A percentile compares a stretch with the other conserved stretches of the same genome.
Evolutionary conservation across 208 protist species (phyloP).

Genomic region (Porcisia hertigi): DNA sequence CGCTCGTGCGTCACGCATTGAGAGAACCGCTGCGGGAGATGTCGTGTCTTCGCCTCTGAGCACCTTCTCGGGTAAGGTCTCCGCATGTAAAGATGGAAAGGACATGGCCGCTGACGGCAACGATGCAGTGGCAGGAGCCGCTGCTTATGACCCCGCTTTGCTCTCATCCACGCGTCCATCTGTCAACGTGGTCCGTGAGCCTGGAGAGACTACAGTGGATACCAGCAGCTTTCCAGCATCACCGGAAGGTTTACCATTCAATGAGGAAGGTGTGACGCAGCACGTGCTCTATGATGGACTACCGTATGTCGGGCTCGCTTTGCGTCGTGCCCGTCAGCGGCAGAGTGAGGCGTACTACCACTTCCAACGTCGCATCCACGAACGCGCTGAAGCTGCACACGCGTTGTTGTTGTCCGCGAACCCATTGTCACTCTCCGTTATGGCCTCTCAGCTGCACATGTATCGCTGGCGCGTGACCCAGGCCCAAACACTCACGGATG

Average conservation of each 20-base stretch:
- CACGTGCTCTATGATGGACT: slow-evolving; percentile 52
- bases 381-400: slow-evolving; percentile 49
- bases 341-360: slow-evolving; percentile 65
- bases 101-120: neutral
- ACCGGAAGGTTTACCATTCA: neutral
- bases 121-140: neutral
- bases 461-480: slow-evolving; percentile 83
- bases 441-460: slow-evolving; percentile 82
- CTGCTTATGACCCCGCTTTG: neutral
- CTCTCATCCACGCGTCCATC: neutral
- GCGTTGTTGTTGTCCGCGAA: slow-evolving; percentile 79
- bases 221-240: neutral
- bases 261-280: slow-evolving; percentile 23
- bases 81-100: neutral
- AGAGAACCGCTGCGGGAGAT: neutral
- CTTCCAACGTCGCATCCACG: slow-evolving; percentile 54
- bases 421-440: slow-evolving; percentile 71
- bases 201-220: neutral
- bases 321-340: slow-evolving; percentile 22
- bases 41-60: neutral
- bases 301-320: slow-evolving; percentile 13
- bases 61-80: neutral
- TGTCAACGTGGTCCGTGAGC: neutral
- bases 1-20: neutral
- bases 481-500: slow-evolving; percentile 65